These are phyloP conservation scores for Neocucurbitaria cava DNA, from an alignment of 2,329 filamentous ascomycete genomes.

Conservation along the genomic window DNA sequence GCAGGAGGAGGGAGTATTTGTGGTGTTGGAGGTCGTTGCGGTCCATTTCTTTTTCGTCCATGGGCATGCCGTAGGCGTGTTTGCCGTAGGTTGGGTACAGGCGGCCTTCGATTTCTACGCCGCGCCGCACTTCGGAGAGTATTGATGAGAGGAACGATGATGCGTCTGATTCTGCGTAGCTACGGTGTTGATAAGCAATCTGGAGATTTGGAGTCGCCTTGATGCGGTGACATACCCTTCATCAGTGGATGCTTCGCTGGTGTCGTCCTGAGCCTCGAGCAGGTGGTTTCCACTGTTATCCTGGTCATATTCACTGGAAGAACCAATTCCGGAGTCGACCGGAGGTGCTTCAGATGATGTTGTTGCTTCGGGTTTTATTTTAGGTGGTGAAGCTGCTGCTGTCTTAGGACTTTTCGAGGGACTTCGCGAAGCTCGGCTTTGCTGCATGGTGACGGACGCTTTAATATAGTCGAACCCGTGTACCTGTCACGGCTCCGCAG, in stretches of 20 bases:
- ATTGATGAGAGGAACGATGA: conserved; percentile 33
- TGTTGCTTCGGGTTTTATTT: neutral
- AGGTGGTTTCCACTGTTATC: conserved; percentile 25
- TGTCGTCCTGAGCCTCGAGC: conserved; percentile 22
- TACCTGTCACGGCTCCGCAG: neutral
- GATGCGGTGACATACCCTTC: conserved; percentile 22
- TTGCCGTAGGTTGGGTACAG: conserved; percentile 29
- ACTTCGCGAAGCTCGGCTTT: neutral
- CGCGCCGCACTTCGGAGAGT: conserved; percentile 26
- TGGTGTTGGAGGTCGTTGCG: conserved; percentile 33
- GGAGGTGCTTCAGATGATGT: neutral
- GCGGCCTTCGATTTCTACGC: conserved; percentile 28
- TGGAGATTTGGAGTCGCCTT: neutral
- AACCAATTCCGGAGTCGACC: conserved; percentile 24
- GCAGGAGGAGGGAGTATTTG: conserved; percentile 29
- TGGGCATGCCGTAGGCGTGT: conserved; percentile 35
- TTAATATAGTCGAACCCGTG: neutral
- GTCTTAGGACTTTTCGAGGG: neutral
- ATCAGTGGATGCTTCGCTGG: conserved; percentile 25
- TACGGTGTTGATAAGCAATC: conserved; percentile 8
- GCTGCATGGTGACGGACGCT: neutral
- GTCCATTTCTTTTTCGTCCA: conserved; percentile 31
- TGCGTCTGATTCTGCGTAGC: conserved; percentile 28
- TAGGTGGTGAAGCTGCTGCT: neutral
- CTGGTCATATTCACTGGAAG: conserved; percentile 23